phyloP scores from a whole-genome alignment of 805 yeast species.

The Kuraishia piskuri region DNA sequence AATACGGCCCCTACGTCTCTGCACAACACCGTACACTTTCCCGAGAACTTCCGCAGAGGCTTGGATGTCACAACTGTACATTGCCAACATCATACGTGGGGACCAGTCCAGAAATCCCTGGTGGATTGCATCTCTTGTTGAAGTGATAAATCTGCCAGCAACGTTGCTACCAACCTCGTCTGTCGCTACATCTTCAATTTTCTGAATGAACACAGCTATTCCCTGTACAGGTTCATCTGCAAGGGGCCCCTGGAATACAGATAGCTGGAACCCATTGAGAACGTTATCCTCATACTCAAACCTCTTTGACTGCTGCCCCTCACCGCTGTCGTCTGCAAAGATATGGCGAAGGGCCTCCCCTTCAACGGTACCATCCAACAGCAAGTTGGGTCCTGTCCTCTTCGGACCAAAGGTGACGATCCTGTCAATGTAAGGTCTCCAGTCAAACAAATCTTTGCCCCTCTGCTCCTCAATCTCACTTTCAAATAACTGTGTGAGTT shows the following conservation, averaged over 20 bases:
- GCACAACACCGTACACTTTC: slow-evolving; percentile 90
- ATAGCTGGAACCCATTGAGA: slow-evolving; percentile 77
- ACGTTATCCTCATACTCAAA: slow-evolving; percentile 53
- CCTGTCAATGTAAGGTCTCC: slow-evolving; percentile 24
- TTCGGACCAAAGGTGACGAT: slow-evolving; percentile 72
- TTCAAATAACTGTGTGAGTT: slow-evolving; percentile 23
- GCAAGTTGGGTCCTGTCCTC: slow-evolving; percentile 64
- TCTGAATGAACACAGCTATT: slow-evolving; percentile 45
- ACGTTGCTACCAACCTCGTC: slow-evolving; percentile 29
- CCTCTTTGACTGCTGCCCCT: slow-evolving; percentile 2
- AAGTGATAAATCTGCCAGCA: slow-evolving; percentile 67
- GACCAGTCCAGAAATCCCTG: slow-evolving; percentile 70
- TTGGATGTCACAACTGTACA: slow-evolving; percentile 91
- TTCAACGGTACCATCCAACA: slow-evolving; percentile 41
- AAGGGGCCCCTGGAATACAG: slow-evolving; percentile 79
- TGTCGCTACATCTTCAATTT: slow-evolving; percentile 20
- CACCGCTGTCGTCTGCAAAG: slow-evolving; percentile 9
- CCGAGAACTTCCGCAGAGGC: slow-evolving; percentile 93
- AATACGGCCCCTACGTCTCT: slow-evolving; percentile 77
- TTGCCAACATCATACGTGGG: slow-evolving; percentile 86
- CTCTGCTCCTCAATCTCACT: slow-evolving; percentile 11
- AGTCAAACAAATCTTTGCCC: slow-evolving; percentile 17
- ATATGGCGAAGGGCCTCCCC: slow-evolving; percentile 25
- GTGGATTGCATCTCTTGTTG: slow-evolving; percentile 67
- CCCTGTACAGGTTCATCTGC: slow-evolving; percentile 87